Evolutionary conservation across 1,284 basidiomycete species (phyloP).

Genomic region (Pulveroboletus sp.): DNA sequence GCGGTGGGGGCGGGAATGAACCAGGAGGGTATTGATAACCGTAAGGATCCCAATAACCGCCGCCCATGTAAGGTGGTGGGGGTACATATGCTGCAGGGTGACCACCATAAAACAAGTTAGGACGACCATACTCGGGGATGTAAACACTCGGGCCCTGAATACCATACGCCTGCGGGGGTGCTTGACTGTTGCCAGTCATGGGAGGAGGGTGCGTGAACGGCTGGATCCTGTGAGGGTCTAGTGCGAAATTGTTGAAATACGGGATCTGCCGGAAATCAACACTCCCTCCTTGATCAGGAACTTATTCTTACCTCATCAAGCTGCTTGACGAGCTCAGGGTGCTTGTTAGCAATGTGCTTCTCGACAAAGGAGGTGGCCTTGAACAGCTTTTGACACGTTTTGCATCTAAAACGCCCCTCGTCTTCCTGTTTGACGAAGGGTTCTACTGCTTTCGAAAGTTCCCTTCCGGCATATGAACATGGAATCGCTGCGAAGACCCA

Average conservation of each 20-base stretch:
- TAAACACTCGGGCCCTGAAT: slow-evolving; percentile 60
- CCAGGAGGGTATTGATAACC: slow-evolving; percentile 42
- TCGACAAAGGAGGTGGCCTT: slow-evolving; percentile 94
- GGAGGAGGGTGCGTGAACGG: slow-evolving; percentile 79
- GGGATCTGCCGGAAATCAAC: slow-evolving; percentile 57
- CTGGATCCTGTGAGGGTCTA: slow-evolving; percentile 90
- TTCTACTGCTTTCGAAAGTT: slow-evolving; percentile 75
- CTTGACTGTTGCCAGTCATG: slow-evolving; percentile 60
- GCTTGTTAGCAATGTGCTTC: slow-evolving; percentile 91
- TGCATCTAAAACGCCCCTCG: slow-evolving; percentile 93
- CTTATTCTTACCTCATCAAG: slow-evolving; percentile 66
- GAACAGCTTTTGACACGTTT: slow-evolving; percentile 93
- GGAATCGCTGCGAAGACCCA: slow-evolving; percentile 9
- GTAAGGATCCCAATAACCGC: slow-evolving; percentile 59
- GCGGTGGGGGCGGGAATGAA: slow-evolving; percentile 40
- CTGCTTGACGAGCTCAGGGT: slow-evolving; percentile 74
- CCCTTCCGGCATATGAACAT: slow-evolving; percentile 48
- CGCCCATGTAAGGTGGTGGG: slow-evolving; percentile 47
- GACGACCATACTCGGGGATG: slow-evolving; percentile 47
- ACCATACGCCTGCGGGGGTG: slow-evolving; percentile 78
- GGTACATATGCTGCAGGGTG: slow-evolving; percentile 44
- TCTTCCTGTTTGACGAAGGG: slow-evolving; percentile 90
- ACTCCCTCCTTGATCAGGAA: slow-evolving; percentile 16
- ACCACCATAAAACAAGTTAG: slow-evolving; percentile 45
- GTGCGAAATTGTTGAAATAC: slow-evolving; percentile 90